Conservation (phyloP, 306 rosid genomes). For the Carpinus fangiana region DNA sequence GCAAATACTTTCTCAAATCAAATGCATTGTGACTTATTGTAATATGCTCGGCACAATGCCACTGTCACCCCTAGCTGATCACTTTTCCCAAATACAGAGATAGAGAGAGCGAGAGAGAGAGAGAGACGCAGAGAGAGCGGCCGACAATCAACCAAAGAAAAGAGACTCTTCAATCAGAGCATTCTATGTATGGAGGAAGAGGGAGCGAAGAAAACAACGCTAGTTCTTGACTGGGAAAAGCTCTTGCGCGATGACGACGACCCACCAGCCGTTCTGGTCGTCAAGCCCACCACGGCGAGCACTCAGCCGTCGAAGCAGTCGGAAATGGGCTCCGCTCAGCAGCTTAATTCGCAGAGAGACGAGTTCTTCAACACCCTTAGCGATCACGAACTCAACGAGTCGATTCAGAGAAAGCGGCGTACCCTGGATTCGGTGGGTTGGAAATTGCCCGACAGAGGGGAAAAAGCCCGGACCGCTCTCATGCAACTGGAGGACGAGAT, state of each 20-base stretch:
- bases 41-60: too few species aligned
- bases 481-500: constrained; percentile 40
- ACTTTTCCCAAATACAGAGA: too few species aligned
- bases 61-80: too few species aligned
- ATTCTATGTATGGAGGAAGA: constrained; percentile 42
- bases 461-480: constrained; percentile 37
- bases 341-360: background rate
- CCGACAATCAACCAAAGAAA: background rate
- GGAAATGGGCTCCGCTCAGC: constrained; percentile 33
- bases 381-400: constrained; percentile 42
- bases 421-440: background rate
- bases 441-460: constrained; percentile 57
- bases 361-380: background rate
- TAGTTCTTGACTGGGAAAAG: constrained; percentile 32
- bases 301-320: background rate
- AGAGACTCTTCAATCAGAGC: background rate
- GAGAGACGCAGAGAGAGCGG: too few species aligned
- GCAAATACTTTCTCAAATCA: too few species aligned
- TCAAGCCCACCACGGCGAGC: constrained; percentile 21
- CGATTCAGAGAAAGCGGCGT: constrained; percentile 26
- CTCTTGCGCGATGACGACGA: constrained; percentile 28
- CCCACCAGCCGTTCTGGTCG: constrained; percentile 27
- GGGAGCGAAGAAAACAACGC: constrained; percentile 17
- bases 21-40: too few species aligned
- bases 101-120: too few species aligned